These are phyloP conservation scores for Melianthus villosus DNA, from an alignment of 441 rosid species.

Conservation along the genomic window DNA sequence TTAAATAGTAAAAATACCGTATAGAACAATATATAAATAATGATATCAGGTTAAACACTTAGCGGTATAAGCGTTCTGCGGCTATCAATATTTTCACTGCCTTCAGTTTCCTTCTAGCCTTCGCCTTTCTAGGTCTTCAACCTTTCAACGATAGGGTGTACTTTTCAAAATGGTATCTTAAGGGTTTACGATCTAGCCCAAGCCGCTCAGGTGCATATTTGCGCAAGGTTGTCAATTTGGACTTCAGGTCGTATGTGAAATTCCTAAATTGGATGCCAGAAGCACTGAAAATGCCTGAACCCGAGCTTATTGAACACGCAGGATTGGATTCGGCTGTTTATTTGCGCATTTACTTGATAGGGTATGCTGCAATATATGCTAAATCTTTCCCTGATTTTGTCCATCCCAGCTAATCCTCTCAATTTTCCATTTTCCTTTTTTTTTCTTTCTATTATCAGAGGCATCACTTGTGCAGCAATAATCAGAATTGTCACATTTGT, in stretches of 20 bases:
- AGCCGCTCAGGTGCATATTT: slow-evolving; percentile 35
- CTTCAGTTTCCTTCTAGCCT: slow-evolving; percentile 51
- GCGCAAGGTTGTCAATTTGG: slow-evolving; percentile 54
- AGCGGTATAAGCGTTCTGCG: slow-evolving; percentile 58
- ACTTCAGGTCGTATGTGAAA: slow-evolving; percentile 44
- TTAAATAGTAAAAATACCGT: too few species aligned
- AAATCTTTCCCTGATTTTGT: too few species aligned
- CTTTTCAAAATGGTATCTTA: slow-evolving; percentile 92
- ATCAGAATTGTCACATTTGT: too few species aligned
- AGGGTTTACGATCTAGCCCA: slow-evolving; percentile 64
- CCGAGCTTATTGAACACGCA: slow-evolving; percentile 86
- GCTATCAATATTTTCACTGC: slow-evolving; percentile 61
- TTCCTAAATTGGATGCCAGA: slow-evolving; percentile 92
- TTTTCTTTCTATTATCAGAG: too few species aligned
- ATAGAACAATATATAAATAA: too few species aligned
- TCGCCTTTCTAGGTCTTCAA: slow-evolving; percentile 70
- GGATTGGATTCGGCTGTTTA: slow-evolving; percentile 92
- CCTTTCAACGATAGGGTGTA: slow-evolving; percentile 91
- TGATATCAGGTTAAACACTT: too few species aligned
- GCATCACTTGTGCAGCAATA: too few species aligned
- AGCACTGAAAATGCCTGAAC: slow-evolving; percentile 93
- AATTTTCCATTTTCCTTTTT: slow-evolving; percentile 1
- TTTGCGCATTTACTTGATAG: slow-evolving; percentile 73
- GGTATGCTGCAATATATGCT: slow-evolving; percentile 37
- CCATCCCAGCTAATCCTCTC: too few species aligned